Conservation (phyloP, 2,329 filamentous ascomycete species). For the Mycosphaerella sp. region DNA sequence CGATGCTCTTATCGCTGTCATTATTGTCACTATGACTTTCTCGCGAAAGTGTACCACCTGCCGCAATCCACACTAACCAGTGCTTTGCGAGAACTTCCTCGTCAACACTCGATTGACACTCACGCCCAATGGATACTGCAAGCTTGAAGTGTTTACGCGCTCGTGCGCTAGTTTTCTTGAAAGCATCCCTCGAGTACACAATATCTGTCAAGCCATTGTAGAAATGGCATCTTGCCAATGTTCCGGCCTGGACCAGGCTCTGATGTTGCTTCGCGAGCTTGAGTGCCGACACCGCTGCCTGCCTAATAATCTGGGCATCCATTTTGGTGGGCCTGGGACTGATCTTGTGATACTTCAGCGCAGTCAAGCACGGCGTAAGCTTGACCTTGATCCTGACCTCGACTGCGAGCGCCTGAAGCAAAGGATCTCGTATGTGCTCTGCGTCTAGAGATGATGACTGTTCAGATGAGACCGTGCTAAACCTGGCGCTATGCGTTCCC, state of each 20-base stretch:
- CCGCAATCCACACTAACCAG: background rate
- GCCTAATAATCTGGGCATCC: background rate
- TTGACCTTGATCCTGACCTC: conserved; percentile 1
- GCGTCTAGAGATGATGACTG: background rate
- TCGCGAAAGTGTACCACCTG: background rate
- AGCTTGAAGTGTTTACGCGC: conserved; percentile 4
- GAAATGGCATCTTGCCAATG: conserved; percentile 3
- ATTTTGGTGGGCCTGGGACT: background rate
- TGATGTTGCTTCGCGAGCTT: background rate
- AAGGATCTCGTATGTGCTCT: background rate
- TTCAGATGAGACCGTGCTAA: background rate
- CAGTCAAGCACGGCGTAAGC: background rate
- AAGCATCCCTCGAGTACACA: background rate
- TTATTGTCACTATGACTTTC: background rate
- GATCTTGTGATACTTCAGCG: background rate
- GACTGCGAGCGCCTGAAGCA: background rate
- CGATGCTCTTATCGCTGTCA: background rate
- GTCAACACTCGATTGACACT: background rate
- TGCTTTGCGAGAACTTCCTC: conserved; percentile 1
- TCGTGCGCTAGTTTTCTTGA: background rate
- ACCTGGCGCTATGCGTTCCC: background rate
- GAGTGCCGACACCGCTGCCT: background rate
- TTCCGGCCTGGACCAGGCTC: background rate
- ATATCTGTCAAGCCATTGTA: conserved; percentile 1
- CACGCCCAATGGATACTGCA: background rate